Evolutionary conservation across 768 basidiomycete genomes (phyloP), one percentile per base, ranked within the genome.

Genomic region (Chalciporus piperatus): DNA sequence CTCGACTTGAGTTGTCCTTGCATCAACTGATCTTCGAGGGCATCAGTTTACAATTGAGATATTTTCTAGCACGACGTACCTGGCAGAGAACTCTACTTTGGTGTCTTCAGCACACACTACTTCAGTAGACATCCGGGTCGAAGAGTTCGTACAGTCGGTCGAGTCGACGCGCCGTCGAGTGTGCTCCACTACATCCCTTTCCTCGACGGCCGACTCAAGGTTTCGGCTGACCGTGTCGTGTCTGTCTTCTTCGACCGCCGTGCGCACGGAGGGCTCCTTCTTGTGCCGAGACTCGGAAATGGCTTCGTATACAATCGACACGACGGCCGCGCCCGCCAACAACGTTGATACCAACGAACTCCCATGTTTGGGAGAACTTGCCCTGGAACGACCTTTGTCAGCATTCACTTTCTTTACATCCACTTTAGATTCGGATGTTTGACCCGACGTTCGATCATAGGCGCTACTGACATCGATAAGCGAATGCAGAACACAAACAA

Each of bases 231-330:
- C 35, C 6, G n/a, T 12, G 32, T 23, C 25, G 9, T 17, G 37
- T 5, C 47, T 45, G 5, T 50, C 51, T 7, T 3, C 20, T 46
- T 48, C 44, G 16, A 30, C 50, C 12, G 25, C 20, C 5, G 16
- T 16, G 9, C n/a, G 52, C 23, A 54, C 27, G 1, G 39, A 22
- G 27, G 5, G 45, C 25, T 50, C 37, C 44, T 62, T 39, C 47
- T 62, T 41, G 14, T 41, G 44, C 30, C 33, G 50, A 5, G 32
- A 38, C 13, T 55, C 57, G 5, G 57, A 2, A 16, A 32, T 42
- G 16, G 55, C 55, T 40, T 59, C 63, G 2, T 44, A 38, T 0
- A 52, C 57, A 20, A 41, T 33, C 6, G 63, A 52, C 2, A 54
- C 54, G 19, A 62, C n/a, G 5, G 35, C 45, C 0, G 52, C 62